Percentiles rank a stretch among this genome's conserved stretches.
Conservation (phyloP, 163 green algal genomes). For the Chlamydomonas reinhardtii region DNA sequence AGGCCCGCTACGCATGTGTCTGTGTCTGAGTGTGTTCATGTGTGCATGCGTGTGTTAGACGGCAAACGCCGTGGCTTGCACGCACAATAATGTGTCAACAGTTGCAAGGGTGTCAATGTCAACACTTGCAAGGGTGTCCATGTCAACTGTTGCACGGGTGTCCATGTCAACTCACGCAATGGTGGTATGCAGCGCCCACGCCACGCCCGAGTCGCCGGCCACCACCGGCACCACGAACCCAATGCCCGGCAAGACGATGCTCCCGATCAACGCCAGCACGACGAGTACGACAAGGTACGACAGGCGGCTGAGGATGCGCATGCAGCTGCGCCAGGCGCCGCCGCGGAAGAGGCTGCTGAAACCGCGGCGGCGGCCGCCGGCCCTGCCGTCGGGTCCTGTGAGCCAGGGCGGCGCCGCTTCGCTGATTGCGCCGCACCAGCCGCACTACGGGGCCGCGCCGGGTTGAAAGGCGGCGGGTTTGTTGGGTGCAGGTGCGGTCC, state of each 20-base stretch:
- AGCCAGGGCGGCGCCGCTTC: conserved; percentile 13
- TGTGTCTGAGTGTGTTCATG: no score
- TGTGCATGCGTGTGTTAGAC: no score
- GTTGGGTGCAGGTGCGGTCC: background rate
- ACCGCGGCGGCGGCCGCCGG: no score
- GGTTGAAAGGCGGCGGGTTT: background rate
- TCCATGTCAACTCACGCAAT: conserved; percentile 3
- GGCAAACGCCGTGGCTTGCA: no score
- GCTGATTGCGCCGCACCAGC: conserved; percentile 64
- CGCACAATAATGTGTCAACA: no score
- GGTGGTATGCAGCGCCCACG: conserved; percentile 21
- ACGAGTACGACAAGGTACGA: conserved; percentile 45
- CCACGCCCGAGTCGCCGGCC: background rate
- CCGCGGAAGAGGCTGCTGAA: background rate
- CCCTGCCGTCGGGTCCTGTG: no score
- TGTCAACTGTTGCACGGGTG: no score
- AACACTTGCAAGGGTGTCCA: no score
- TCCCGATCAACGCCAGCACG: conserved; percentile 37
- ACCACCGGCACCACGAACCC: conserved; percentile 46
- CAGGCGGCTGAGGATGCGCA: background rate
- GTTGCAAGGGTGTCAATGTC: no score
- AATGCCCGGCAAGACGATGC: conserved; percentile 43
- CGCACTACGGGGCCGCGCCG: conserved; percentile 51
- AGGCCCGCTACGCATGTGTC: no score
- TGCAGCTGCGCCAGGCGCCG: conserved; percentile 18